phyloP scores from a whole-genome alignment of 1,139 yeast genomes.

The Candida pseudoviswanathii region DNA sequence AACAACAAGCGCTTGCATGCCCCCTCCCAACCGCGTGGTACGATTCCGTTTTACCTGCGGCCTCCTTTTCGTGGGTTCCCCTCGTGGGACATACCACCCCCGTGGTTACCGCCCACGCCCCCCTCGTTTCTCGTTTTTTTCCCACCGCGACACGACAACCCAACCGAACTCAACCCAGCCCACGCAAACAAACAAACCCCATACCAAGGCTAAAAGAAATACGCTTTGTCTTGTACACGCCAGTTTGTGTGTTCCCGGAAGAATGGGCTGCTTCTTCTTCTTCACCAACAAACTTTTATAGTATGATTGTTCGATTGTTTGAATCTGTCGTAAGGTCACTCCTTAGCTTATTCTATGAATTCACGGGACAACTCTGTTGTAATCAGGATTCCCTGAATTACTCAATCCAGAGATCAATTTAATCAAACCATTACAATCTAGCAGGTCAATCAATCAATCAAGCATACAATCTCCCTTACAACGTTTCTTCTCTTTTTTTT shows the following conservation, averaged over 20 bases:
- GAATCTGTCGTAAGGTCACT: neutral
- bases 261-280: neutral
- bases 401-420: neutral
- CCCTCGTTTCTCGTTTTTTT: neutral
- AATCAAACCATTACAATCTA: too few species aligned
- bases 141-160: neutral
- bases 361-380: neutral
- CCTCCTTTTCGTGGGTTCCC: neutral
- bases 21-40: neutral
- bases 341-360: too few species aligned
- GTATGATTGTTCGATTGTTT: too few species aligned
- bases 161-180: too few species aligned
- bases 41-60: neutral
- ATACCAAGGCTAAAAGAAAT: too few species aligned
- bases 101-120: neutral
- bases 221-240: neutral
- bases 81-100: neutral
- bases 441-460: neutral
- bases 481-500: neutral
- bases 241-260: neutral
- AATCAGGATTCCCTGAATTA: neutral
- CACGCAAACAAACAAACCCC: too few species aligned
- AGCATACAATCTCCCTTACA: neutral
- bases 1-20: neutral
- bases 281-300: too few species aligned